Percentiles rank a stretch among this genome's conserved stretches.
Conservation (phyloP, 148 eudicot genomes). For the Polygonum aviculare region DNA sequence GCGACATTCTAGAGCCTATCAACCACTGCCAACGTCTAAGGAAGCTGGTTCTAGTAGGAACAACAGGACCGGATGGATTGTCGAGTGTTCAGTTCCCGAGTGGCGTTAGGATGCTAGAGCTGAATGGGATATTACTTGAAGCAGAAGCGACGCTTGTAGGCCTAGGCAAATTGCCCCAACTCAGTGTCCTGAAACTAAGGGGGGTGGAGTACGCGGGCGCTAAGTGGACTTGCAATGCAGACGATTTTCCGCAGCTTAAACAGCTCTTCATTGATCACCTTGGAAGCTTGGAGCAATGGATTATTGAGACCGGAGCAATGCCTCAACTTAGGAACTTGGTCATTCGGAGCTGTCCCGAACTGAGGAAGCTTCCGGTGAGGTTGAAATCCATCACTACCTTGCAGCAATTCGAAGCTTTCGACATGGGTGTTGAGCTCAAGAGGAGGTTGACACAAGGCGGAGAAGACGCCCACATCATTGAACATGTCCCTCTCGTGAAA, state of each 20-base stretch:
- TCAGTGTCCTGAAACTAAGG: too few species aligned
- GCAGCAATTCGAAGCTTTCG: neutral
- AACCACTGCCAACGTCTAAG: neutral
- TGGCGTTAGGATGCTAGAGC: conserved; percentile 16
- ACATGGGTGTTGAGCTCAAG: neutral
- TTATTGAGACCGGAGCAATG: conserved; percentile 13
- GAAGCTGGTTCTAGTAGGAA: neutral
- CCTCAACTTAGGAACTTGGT: conserved; percentile 15
- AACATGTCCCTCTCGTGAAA: neutral
- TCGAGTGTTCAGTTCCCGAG: neutral
- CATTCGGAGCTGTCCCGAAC: conserved; percentile 7
- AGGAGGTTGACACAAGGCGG: neutral
- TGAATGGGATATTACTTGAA: conserved; percentile 9
- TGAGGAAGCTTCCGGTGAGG: neutral
- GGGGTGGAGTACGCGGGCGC: too few species aligned
- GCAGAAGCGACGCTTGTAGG: neutral
- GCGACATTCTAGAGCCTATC: too few species aligned
- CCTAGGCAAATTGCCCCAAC: too few species aligned
- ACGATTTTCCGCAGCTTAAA: conserved; percentile 14
- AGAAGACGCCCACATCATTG: neutral
- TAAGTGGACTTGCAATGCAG: neutral
- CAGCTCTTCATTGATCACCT: conserved; percentile 13
- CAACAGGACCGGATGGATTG: neutral
- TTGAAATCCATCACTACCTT: neutral
- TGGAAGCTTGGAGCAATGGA: conserved; percentile 15